phyloP scores from a whole-genome alignment of 176 grass and related monocot species.

The Triticum dicoccoides region DNA sequence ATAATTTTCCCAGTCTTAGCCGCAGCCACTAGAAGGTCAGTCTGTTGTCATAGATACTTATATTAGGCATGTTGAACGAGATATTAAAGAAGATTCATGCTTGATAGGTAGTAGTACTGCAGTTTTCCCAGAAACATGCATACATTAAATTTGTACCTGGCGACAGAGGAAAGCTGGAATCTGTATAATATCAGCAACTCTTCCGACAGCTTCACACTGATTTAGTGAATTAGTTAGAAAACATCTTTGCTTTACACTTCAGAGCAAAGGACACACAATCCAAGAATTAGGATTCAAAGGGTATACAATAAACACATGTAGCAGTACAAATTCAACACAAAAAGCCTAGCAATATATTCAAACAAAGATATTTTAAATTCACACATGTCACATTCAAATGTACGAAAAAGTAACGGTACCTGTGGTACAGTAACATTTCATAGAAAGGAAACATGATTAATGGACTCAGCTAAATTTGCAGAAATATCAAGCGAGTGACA shows the following conservation, averaged over 20 bases:
- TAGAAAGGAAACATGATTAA: neutral
- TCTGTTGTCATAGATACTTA: constrained; percentile 50
- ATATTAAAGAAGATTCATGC: constrained; percentile 2
- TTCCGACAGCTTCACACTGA: constrained; percentile 94
- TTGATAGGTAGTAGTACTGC: neutral
- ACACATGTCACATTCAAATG: neutral
- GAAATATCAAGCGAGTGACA: neutral
- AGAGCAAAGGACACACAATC: constrained; percentile 1
- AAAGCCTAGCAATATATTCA: neutral
- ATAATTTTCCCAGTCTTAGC: constrained; percentile 95
- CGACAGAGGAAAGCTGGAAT: constrained; percentile 98
- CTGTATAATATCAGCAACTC: constrained; percentile 96
- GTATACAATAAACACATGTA: constrained; percentile 1
- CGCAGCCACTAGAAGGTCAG: constrained; percentile 87
- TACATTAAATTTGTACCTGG: constrained; percentile 51
- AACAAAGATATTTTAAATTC: neutral
- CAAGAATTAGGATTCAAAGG: neutral
- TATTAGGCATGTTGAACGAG: constrained; percentile 15
- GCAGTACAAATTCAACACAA: neutral
- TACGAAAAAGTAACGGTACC: neutral
- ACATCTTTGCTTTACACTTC: neutral
- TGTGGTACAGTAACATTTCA: neutral
- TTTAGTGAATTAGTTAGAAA: constrained; percentile 31
- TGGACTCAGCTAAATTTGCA: neutral
- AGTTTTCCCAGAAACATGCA: neutral